Percentiles rank a stretch among this genome's conserved stretches.
These are phyloP conservation scores for Pinus taeda DNA, from an alignment of 75 land plant genomes.

Conservation along the genomic window DNA sequence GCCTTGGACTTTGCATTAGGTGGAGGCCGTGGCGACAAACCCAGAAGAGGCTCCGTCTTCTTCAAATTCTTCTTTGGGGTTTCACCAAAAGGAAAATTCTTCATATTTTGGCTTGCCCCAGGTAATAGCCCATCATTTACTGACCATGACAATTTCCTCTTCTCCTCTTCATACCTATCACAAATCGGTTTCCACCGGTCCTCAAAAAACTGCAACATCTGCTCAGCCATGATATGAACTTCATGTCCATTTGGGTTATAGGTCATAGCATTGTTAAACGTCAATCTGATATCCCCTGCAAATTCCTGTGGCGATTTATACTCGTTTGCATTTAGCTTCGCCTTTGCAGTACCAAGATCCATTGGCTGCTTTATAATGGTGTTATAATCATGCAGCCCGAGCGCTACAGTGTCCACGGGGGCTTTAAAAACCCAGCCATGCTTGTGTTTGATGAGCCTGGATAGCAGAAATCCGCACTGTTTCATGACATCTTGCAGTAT, in stretches of 20 bases:
- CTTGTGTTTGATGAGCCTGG: conserved; percentile 63
- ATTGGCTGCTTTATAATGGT: conserved; percentile 68
- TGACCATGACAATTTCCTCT: background rate
- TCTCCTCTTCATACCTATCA: conserved; percentile 18
- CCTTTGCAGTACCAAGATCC: conserved; percentile 86
- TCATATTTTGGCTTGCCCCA: background rate
- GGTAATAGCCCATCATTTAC: background rate
- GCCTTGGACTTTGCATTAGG: background rate
- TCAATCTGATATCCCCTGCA: conserved; percentile 70
- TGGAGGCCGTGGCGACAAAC: background rate
- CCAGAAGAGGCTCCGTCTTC: conserved; percentile 10
- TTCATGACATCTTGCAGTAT: conserved; percentile 31
- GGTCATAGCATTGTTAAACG: conserved; percentile 66
- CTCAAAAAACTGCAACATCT: conserved; percentile 41
- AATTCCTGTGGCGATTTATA: conserved; percentile 47
- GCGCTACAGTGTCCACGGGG: conserved; percentile 72
- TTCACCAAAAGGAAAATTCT: background rate
- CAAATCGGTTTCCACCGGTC: conserved; percentile 24
- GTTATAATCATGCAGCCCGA: conserved; percentile 73
- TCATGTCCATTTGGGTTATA: conserved; percentile 74
- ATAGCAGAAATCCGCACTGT: conserved; percentile 51
- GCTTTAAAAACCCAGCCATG: conserved; percentile 54
- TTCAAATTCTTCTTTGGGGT: conserved; percentile 6
- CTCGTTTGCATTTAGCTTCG: conserved; percentile 22
- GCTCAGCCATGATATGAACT: conserved; percentile 46